Conservation (phyloP, 768 basidiomycete genomes). For the Phylloporus sp. region DNA sequence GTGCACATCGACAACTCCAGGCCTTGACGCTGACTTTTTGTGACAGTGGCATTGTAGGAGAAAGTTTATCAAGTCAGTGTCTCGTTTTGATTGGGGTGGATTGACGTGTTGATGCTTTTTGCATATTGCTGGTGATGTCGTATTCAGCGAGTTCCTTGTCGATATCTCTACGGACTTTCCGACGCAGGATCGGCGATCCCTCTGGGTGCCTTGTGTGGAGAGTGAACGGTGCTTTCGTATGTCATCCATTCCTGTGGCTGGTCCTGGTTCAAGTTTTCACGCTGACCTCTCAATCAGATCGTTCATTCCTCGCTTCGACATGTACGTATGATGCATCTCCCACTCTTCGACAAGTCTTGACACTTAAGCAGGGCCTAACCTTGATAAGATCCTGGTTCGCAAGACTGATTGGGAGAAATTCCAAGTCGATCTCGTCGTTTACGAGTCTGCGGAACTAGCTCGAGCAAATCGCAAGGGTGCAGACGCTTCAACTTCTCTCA, state of each 20-base stretch:
- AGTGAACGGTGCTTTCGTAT: conserved; percentile 20
- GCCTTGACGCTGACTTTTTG: neutral
- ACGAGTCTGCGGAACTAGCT: neutral
- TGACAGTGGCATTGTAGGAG: conserved; percentile 22
- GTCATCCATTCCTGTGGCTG: neutral
- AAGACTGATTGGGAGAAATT: conserved; percentile 15
- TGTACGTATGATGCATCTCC: conserved; percentile 15
- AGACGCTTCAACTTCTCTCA: neutral
- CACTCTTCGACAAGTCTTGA: neutral
- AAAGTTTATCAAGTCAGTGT: conserved; percentile 15
- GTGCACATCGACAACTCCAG: conserved; percentile 11
- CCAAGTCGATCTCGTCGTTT: neutral
- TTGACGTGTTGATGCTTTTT: neutral
- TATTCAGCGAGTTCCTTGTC: conserved; percentile 14
- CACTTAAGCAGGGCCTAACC: conserved; percentile 18
- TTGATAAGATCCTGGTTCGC: conserved; percentile 11
- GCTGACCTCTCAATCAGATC: conserved; percentile 3
- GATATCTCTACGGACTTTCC: neutral
- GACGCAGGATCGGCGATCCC: neutral
- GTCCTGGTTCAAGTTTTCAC: neutral
- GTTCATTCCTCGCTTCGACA: neutral
- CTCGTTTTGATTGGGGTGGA: neutral
- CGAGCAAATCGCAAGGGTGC: neutral
- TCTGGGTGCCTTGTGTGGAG: conserved; percentile 25
- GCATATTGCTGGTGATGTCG: neutral